These are phyloP conservation scores for Cetradonia linearis DNA, from an alignment of 495 filamentous ascomycete species.

Conservation along the genomic window DNA sequence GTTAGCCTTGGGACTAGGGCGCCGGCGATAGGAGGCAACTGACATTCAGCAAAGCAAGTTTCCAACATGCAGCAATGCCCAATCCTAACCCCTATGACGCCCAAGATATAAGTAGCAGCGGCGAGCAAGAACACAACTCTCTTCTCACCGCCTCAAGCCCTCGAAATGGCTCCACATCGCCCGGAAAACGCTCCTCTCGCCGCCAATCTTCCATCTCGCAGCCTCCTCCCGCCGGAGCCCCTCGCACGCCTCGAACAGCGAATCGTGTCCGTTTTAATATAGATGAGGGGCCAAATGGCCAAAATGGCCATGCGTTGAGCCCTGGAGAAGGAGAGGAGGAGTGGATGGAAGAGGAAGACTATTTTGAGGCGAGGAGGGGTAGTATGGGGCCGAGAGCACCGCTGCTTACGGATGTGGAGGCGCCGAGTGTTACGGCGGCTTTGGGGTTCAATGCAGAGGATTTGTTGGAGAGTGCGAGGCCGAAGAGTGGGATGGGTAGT, in stretches of 20 bases:
- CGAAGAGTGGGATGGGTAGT: slow-evolving; percentile 55
- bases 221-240: slow-evolving; percentile 35
- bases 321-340: slow-evolving; percentile 31
- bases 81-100: slow-evolving; percentile 11
- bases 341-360: slow-evolving; percentile 50
- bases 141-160: neutral
- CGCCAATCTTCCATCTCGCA: slow-evolving; percentile 40
- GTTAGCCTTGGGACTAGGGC: too few species aligned
- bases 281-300: slow-evolving; percentile 35
- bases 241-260: slow-evolving; percentile 61
- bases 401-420: slow-evolving; percentile 75
- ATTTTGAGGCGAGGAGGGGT: slow-evolving; percentile 27
- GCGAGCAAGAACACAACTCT: slow-evolving; percentile 4
- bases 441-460: slow-evolving; percentile 49
- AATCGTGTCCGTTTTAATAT: slow-evolving; percentile 86
- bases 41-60: neutral
- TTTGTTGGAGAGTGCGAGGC: slow-evolving; percentile 48
- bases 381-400: slow-evolving; percentile 49
- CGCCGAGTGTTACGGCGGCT: slow-evolving; percentile 77
- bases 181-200: slow-evolving; percentile 13
- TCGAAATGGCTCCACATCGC: neutral
- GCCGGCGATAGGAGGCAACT: too few species aligned
- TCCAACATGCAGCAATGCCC: slow-evolving; percentile 17
- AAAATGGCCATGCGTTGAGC: slow-evolving; percentile 26
- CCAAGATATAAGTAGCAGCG: neutral